Conservation (phyloP, 208 protist species). For the Crithidia expoeki region DNA sequence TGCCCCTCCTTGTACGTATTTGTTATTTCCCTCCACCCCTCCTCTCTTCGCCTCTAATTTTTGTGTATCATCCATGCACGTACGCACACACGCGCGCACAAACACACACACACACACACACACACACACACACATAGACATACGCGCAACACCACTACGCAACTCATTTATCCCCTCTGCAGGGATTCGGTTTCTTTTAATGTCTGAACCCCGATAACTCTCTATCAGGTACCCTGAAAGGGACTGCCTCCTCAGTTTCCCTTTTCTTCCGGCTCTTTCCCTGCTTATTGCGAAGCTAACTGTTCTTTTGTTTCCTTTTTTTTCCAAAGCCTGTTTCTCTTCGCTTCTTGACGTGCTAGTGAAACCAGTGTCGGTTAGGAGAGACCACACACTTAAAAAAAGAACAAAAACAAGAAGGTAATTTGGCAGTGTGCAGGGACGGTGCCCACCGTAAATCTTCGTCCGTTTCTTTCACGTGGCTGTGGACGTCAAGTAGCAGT, state of each 20-base stretch:
- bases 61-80: no score
- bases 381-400: no score
- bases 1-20: no score
- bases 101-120: neutral
- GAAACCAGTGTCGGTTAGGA: neutral
- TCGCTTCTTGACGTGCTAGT: neutral
- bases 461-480: neutral
- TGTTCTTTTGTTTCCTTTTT: no score
- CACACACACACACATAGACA: slow-evolving; percentile 10
- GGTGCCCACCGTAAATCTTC: neutral
- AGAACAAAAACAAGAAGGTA: neutral
- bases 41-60: no score
- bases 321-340: neutral
- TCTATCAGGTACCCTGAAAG: no score
- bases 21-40: no score
- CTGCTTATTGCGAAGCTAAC: no score
- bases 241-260: neutral
- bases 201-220: no score
- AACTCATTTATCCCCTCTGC: neutral
- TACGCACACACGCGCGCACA: no score
- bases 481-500: neutral
- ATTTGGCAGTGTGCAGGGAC: neutral
- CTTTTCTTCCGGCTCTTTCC: slow-evolving; percentile 4
- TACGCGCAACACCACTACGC: no score
- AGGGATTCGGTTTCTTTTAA: no score